A percentile compares a stretch with the other conserved stretches of the same genome.
Conservation (phyloP, 768 basidiomycete species). For the Leccinum disarticulatum region DNA sequence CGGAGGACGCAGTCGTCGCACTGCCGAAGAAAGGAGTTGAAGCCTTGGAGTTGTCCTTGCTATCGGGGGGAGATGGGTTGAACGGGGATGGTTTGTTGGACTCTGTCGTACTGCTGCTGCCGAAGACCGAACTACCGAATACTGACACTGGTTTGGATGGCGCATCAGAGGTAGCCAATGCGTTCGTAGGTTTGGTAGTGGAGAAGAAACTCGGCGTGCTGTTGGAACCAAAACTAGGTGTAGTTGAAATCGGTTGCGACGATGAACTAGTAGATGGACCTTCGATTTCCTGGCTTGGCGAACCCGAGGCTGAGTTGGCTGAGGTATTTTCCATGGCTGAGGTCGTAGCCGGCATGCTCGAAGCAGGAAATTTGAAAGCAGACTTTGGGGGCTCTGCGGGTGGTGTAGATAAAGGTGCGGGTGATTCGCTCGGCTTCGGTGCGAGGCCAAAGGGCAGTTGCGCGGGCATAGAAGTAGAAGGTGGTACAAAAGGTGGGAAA, state of each 20-base stretch:
- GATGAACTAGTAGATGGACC: constrained; percentile 2
- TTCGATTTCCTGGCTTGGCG: constrained; percentile 15
- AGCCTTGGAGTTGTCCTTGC: constrained; percentile 16
- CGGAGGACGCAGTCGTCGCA: constrained; percentile 9
- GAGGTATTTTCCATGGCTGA: constrained; percentile 9
- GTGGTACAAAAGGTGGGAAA: constrained; percentile 27
- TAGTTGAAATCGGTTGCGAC: constrained; percentile 12
- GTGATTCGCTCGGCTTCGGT: constrained; percentile 21
- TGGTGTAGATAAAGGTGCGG: constrained; percentile 13
- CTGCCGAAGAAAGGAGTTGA: constrained; percentile 22
- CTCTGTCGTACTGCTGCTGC: constrained; percentile 15
- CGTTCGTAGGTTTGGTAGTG: constrained; percentile 14
- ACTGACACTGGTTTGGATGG: constrained; percentile 23
- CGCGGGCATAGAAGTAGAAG: constrained; percentile 11
- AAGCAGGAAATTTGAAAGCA: constrained; percentile 25
- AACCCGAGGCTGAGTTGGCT: constrained; percentile 4
- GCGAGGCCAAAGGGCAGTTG: constrained; percentile 14
- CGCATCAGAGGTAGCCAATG: constrained; percentile 23
- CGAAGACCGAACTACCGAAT: constrained; percentile 30
- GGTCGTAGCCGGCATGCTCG: constrained; percentile 9
- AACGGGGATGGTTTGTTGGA: constrained; percentile 14
- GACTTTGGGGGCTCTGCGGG: constrained; percentile 29
- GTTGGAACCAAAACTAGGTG: constrained; percentile 17
- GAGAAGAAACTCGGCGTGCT: constrained; percentile 26
- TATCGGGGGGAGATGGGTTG: constrained; percentile 9